These are phyloP conservation scores for Neofusicoccum sp. DNA, from an alignment of 2,329 filamentous ascomycete species.

Conservation along the genomic window DNA sequence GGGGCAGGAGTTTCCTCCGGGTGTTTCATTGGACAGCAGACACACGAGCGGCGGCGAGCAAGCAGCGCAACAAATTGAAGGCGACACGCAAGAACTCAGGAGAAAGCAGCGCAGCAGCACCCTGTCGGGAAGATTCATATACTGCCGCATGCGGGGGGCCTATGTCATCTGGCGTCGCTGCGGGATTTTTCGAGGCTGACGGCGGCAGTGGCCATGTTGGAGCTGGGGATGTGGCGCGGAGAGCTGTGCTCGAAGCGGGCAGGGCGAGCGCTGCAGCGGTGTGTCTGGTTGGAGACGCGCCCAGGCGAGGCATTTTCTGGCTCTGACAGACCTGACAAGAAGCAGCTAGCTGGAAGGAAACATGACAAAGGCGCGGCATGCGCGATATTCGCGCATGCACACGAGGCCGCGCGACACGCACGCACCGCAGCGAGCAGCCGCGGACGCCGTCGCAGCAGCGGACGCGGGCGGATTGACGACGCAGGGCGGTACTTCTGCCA, in stretches of 20 bases:
- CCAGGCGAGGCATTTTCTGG: constrained; percentile 6
- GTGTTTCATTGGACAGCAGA: not conserved
- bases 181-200: not conserved
- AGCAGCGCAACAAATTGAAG: not conserved
- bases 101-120: not conserved
- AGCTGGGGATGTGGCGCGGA: not conserved
- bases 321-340: constrained; percentile 2
- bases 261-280: not conserved
- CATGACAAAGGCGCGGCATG: not conserved
- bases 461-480: not conserved
- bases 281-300: constrained; percentile 1
- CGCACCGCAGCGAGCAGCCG: not conserved
- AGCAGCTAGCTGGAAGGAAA: constrained; percentile 10
- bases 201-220: not conserved
- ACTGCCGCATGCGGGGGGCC: not conserved
- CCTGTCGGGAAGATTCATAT: not conserved
- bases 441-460: not conserved
- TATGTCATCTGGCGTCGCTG: not conserved
- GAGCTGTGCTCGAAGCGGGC: not conserved
- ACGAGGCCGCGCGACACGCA: not conserved
- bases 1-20: not conserved
- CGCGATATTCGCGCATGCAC: not conserved
- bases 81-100: not conserved
- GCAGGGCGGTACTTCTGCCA: not conserved
- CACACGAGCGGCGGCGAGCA: not conserved